Evolutionary conservation across 2,329 filamentous ascomycete species (phyloP), one percentile per base, ranked within the genome.

Genomic region (Botrytis pseudocinerea): DNA sequence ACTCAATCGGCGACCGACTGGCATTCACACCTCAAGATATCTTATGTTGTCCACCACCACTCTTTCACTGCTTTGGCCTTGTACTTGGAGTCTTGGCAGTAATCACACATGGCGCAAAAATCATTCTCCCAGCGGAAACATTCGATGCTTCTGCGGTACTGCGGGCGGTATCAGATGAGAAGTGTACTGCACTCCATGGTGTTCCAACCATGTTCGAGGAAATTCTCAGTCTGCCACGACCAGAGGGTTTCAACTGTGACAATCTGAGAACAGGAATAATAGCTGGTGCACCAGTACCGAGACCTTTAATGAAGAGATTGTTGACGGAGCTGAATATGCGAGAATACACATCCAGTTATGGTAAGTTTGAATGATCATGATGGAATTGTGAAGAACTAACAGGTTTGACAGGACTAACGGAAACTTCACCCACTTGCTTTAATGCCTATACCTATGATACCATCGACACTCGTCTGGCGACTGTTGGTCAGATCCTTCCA

Each of bases 51-150:
- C 93, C 93, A 4, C 63, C 70, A 32, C 93, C 93, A 0, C 86
- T 96, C 5, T 96, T 96, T 85, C 93, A 96, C 84, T 95, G 92
- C 84, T 95, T 95, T 79, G 93, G 93, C 1, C 87, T 95, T 12
- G 3, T 95, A 14, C 92, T 95, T 1, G 93, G 93, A 22, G 68
- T 73, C 2, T 44, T 72, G 2, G 63, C 63, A 22, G 22, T 61
- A 8, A 69, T 72, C 8, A 69, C 70, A 6, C 63, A 72, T 51
- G 92, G 93, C 64, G 89, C 88, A 57, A 92, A 91, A 81, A 90
- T 94, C 69, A 89, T 95, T 16, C 93, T 93, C 78, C 92, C 93
- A 0, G 87, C 88, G 75, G 91, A 94, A 78, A 89, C 91, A 0
- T 95, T 95, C 78, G 90, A 93, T 77, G 86, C 91, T 2, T 82